phyloP scores from a whole-genome alignment of 140 eudicot species.

The Stevia rebaudiana region DNA sequence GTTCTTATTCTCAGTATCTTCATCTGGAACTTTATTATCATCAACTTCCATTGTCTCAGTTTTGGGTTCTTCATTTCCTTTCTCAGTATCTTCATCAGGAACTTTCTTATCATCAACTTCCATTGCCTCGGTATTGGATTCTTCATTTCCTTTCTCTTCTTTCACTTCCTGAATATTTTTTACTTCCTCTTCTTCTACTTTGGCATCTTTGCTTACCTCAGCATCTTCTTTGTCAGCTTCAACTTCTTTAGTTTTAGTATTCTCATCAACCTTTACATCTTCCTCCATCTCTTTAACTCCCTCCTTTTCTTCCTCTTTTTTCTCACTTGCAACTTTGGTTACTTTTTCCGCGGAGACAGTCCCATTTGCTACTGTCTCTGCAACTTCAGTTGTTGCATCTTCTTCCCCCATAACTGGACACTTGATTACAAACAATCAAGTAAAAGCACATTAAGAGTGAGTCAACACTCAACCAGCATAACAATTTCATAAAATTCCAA shows the following conservation, averaged over 20 bases:
- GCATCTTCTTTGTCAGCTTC: constrained; percentile 41
- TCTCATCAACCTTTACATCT: constrained; percentile 38
- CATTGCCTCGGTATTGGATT: constrained; percentile 20
- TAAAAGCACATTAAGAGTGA: background rate
- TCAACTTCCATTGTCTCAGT: constrained; percentile 28
- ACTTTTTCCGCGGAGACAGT: constrained; percentile 19
- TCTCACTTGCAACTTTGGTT: constrained; percentile 34
- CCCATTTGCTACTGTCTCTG: constrained; percentile 46
- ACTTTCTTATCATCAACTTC: constrained; percentile 23
- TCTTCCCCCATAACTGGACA: constrained; percentile 58
- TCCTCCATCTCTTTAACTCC: constrained; percentile 44
- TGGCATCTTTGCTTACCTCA: constrained; percentile 15
- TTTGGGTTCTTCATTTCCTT: constrained; percentile 16
- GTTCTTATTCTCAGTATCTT: constrained; percentile 27
- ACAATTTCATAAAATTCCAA: background rate
- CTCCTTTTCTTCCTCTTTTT: constrained; percentile 37
- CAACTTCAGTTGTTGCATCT: constrained; percentile 37
- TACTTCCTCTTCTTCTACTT: constrained; percentile 16
- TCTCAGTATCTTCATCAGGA: constrained; percentile 10
- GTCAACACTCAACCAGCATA: constrained; percentile 17
- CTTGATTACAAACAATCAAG: constrained; percentile 8
- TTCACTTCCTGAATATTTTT: constrained; percentile 18
- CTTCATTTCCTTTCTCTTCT: constrained; percentile 5
- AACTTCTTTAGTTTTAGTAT: constrained; percentile 26
- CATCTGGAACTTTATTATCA: constrained; percentile 18